Evolutionary conservation across 108 stramenopile genomes (phyloP).

Genomic region (Nitzschia sp.): DNA sequence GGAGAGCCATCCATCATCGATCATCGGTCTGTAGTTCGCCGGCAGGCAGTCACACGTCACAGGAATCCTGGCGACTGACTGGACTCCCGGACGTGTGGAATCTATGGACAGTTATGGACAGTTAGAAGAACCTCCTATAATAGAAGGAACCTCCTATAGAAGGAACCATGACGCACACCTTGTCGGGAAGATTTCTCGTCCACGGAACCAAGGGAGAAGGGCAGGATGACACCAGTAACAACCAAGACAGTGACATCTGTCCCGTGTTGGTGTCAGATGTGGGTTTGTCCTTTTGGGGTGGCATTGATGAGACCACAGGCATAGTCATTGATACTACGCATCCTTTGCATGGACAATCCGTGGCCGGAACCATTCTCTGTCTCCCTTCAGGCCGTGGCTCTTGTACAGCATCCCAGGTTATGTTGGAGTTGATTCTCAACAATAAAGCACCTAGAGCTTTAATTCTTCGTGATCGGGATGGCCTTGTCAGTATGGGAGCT

Average conservation of each 20-base stretch:
- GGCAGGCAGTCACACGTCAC: too few relatives aligned
- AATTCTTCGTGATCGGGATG: constrained; percentile 62
- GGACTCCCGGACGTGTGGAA: too few relatives aligned
- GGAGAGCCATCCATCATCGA: too few relatives aligned
- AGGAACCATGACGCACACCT: too few relatives aligned
- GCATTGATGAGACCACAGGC: constrained; percentile 68
- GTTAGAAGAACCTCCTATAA: too few relatives aligned
- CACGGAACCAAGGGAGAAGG: too few relatives aligned
- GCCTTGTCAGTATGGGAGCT: constrained; percentile 67
- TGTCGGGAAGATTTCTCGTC: too few relatives aligned
- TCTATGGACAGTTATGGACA: too few relatives aligned
- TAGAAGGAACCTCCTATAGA: too few relatives aligned
- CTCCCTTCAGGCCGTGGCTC: constrained; percentile 78
- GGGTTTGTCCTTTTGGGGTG: constrained; percentile 75
- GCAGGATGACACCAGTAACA: neutral
- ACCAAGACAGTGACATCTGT: constrained; percentile 1
- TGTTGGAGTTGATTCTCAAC: constrained; percentile 76
- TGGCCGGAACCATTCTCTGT: constrained; percentile 51
- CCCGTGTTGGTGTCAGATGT: constrained; percentile 40
- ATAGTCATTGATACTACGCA: constrained; percentile 67
- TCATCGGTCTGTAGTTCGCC: too few relatives aligned
- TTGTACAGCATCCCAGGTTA: constrained; percentile 79
- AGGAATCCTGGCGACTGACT: too few relatives aligned
- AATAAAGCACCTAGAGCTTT: constrained; percentile 58
- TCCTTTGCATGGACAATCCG: constrained; percentile 51